Percentiles rank a stretch among this genome's conserved stretches.
Conservation (phyloP, 1,284 basidiomycete species). For the Takashimella koratensis region DNA sequence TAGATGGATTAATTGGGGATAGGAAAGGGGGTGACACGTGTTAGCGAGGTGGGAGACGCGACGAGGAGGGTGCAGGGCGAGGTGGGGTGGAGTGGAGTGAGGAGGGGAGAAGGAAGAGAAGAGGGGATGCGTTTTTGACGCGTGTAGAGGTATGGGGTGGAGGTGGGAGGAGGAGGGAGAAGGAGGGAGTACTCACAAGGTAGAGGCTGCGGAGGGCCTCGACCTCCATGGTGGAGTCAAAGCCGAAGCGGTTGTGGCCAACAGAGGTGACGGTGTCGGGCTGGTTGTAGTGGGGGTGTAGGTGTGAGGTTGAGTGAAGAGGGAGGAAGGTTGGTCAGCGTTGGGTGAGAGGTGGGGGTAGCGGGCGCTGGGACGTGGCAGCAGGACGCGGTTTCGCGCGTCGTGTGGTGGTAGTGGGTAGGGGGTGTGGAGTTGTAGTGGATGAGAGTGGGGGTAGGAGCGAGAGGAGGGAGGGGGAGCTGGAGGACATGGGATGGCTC, state of each 20-base stretch:
- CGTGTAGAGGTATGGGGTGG: no score
- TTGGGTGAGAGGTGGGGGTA: background rate
- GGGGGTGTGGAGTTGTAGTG: no score
- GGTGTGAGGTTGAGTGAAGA: background rate
- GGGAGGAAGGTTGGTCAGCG: background rate
- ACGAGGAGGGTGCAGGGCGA: background rate
- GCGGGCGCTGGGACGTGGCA: background rate
- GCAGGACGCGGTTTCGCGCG: no score
- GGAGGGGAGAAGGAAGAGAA: background rate
- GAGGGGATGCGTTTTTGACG: no score
- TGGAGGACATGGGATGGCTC: background rate
- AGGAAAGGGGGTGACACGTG: background rate
- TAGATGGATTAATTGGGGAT: constrained; percentile 4
- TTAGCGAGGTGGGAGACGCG: background rate
- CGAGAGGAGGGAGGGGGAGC: background rate
- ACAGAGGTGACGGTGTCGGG: constrained; percentile 50
- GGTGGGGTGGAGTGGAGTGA: background rate
- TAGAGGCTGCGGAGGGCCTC: constrained; percentile 78
- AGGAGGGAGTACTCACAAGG: constrained; percentile 59
- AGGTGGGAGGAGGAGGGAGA: background rate
- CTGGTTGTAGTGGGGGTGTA: background rate
- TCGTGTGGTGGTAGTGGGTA: no score
- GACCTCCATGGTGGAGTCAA: constrained; percentile 75
- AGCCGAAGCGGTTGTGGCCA: constrained; percentile 77
- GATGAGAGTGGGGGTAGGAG: background rate